Conservation (phyloP, 2,329 filamentous ascomycete species). For the Phaeophleospora eucalypticola region DNA sequence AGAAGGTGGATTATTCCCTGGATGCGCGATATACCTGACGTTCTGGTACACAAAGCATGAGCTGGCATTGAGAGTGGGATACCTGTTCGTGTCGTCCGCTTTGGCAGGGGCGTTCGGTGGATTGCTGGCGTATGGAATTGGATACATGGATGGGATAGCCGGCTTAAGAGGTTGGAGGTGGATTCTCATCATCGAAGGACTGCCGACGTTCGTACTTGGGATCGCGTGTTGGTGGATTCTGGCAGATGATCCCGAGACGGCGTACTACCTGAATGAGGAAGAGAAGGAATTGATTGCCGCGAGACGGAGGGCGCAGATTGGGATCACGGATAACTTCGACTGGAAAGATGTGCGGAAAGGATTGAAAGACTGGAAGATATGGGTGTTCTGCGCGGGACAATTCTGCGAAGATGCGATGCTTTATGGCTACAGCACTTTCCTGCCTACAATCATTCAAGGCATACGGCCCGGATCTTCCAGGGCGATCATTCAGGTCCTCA, state of each 20-base stretch:
- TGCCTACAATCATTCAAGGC: slow-evolving; percentile 72
- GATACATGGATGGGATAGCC: slow-evolving; percentile 63
- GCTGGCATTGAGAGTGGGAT: slow-evolving; percentile 67
- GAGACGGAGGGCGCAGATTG: slow-evolving; percentile 49
- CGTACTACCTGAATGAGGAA: slow-evolving; percentile 55
- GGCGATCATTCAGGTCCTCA: slow-evolving; percentile 68
- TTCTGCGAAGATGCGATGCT: slow-evolving; percentile 74
- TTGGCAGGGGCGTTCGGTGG: slow-evolving; percentile 69
- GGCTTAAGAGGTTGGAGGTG: slow-evolving; percentile 68
- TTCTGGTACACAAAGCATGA: slow-evolving; percentile 73
- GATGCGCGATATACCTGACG: slow-evolving; percentile 64
- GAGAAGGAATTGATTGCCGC: slow-evolving; percentile 57
- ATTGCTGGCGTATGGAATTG: slow-evolving; percentile 68
- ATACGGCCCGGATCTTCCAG: slow-evolving; percentile 59
- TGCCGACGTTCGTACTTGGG: slow-evolving; percentile 54
- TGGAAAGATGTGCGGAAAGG: slow-evolving; percentile 62
- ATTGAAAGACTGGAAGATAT: slow-evolving; percentile 72
- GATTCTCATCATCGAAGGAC: slow-evolving; percentile 62
- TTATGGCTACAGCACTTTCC: slow-evolving; percentile 72
- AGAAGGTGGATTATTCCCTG: slow-evolving; percentile 68
- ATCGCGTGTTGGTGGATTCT: slow-evolving; percentile 51
- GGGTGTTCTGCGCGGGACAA: slow-evolving; percentile 63
- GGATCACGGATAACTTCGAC: slow-evolving; percentile 49
- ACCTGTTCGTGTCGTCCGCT: slow-evolving; percentile 67
- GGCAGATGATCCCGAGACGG: slow-evolving; percentile 63